phyloP scores from a whole-genome alignment of 2,329 filamentous ascomycete genomes.

The Paraconiothyrium brasiliense region DNA sequence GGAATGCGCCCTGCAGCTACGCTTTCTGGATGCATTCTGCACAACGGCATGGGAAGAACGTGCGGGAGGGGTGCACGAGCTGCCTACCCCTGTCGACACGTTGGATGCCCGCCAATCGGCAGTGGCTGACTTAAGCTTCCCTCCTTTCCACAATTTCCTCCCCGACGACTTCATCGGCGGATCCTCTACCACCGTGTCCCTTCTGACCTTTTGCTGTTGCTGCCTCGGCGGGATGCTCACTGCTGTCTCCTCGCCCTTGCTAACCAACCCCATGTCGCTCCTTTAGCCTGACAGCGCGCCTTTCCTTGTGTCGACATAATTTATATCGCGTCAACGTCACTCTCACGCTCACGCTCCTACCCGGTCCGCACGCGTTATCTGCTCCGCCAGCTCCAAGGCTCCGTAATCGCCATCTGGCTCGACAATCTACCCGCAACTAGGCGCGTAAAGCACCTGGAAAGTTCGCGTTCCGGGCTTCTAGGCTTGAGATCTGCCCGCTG shows the following conservation, averaged over 20 bases:
- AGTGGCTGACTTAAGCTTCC: slow-evolving; percentile 32
- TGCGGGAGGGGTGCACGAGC: slow-evolving; percentile 7
- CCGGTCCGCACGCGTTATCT: slow-evolving; percentile 33
- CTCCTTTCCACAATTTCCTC: slow-evolving; percentile 27
- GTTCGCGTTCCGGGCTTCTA: slow-evolving; percentile 33
- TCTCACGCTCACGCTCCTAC: slow-evolving; percentile 26
- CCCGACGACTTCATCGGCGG: slow-evolving; percentile 21
- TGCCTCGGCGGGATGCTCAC: slow-evolving; percentile 29
- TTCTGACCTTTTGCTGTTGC: slow-evolving; percentile 33
- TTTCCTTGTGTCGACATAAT: slow-evolving; percentile 50
- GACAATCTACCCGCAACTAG: slow-evolving; percentile 23
- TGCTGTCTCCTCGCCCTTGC: slow-evolving; percentile 41
- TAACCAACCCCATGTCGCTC: slow-evolving; percentile 49
- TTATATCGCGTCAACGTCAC: slow-evolving; percentile 34
- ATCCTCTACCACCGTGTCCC: slow-evolving; percentile 20
- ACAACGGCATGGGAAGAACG: slow-evolving; percentile 2
- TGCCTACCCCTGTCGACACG: slow-evolving; percentile 7
- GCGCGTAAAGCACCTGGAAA: slow-evolving; percentile 32
- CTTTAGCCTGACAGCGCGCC: slow-evolving; percentile 42
- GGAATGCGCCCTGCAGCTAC: neutral
- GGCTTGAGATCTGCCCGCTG: slow-evolving; percentile 26
- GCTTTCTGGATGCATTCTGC: neutral
- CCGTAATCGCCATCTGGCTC: slow-evolving; percentile 20
- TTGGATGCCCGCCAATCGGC: slow-evolving; percentile 29
- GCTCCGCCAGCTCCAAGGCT: slow-evolving; percentile 21